Evolutionary conservation across 2,329 filamentous ascomycete genomes (phyloP).

Genomic region (Pseudocercospora fuligena): DNA sequence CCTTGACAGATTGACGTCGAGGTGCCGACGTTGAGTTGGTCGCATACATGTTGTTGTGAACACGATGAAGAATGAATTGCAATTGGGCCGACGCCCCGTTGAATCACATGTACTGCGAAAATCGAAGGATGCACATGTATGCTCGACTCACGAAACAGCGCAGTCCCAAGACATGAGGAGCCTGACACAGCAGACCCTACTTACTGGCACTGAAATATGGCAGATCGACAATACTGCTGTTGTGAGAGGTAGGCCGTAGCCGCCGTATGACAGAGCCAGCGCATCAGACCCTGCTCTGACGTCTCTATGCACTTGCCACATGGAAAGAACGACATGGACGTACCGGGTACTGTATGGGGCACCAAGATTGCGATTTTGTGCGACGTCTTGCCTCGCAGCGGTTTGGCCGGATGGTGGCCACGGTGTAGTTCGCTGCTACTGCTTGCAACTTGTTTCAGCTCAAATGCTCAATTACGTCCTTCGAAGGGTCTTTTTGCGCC

Average conservation of each 20-base stretch:
- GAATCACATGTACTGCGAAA: not conserved
- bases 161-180: not conserved
- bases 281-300: conserved; percentile 10
- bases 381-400: not conserved
- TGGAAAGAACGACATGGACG: not conserved
- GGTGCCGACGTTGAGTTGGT: conserved; percentile 1
- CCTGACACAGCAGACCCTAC: conserved; percentile 2
- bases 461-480: not conserved
- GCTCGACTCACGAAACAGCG: not conserved
- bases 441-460: not conserved
- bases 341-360: conserved; percentile 5
- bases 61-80: not conserved
- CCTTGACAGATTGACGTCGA: not conserved
- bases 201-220: not conserved
- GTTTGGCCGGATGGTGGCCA: not conserved
- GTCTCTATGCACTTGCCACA: conserved; percentile 6
- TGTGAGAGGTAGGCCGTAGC: conserved; percentile 7
- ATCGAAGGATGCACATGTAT: not conserved
- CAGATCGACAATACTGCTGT: not conserved
- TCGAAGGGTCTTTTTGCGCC: not conserved
- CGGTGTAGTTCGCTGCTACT: not conserved
- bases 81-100: not conserved
- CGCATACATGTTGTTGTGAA: not conserved
- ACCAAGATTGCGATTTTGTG: not conserved
- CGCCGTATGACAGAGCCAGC: not conserved